A percentile compares a stretch with the other conserved stretches of the same genome.
These are phyloP conservation scores for Ceratobasidium sp. DNA, from an alignment of 1,284 basidiomycete species.

Conservation along the genomic window DNA sequence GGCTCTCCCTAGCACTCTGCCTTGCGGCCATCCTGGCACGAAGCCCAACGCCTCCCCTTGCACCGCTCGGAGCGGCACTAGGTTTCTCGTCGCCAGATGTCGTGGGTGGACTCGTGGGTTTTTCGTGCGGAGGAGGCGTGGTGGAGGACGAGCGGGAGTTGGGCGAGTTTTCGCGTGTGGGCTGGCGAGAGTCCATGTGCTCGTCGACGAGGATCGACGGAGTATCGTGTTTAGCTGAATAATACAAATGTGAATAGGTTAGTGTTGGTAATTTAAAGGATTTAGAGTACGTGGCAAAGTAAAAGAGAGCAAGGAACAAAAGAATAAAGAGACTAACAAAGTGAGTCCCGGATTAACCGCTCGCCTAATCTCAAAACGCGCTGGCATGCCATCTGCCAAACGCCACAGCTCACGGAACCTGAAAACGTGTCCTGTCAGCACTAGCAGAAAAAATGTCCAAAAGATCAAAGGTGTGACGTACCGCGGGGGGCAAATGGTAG, in stretches of 20 bases:
- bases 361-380: constrained; percentile 80
- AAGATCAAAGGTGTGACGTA: constrained; percentile 54
- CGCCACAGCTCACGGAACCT: constrained; percentile 90
- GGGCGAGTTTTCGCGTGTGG: neutral
- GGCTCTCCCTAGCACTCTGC: constrained; percentile 22
- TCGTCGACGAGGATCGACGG: constrained; percentile 34
- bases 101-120: neutral
- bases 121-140: constrained; percentile 7
- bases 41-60: constrained; percentile 34
- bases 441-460: too few relatives aligned
- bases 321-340: constrained; percentile 47
- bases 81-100: constrained; percentile 30
- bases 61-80: neutral
- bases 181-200: constrained; percentile 7
- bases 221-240: constrained; percentile 17
- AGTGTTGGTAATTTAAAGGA: neutral
- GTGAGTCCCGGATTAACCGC: constrained; percentile 71
- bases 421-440: constrained; percentile 15
- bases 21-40: constrained; percentile 23
- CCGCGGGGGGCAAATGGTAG: constrained; percentile 86
- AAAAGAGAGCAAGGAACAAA: neutral
- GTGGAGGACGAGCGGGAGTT: neutral
- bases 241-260: constrained; percentile 6
- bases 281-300: neutral
- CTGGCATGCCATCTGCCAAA: constrained; percentile 92